Evolutionary conservation across 2,329 filamentous ascomycete species (phyloP), one percentile per base, ranked within the genome.

Genomic region (Colletotrichum tropicale): DNA sequence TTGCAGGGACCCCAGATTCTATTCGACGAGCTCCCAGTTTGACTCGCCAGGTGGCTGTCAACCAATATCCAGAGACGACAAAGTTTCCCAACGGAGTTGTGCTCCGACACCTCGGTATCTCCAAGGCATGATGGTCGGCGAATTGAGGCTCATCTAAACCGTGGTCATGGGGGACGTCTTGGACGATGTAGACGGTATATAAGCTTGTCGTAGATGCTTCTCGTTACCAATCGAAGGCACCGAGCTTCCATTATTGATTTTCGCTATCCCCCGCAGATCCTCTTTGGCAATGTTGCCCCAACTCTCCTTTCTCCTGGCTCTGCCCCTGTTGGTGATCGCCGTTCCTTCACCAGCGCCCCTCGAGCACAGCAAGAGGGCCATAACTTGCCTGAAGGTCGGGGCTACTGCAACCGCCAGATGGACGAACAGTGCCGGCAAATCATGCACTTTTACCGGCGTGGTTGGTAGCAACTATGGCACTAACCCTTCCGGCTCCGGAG

Each of bases 381-480:
- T 87, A 34, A 84, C 82, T 2, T 88, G 87, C 75, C 80, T 88
- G 6, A 81, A 74, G 3, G 80, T 86, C 9, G 85, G 85, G 8
- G 75, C 81, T 10, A 85, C 83, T 2, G 87, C 87, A 6, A 88
- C 85, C 8, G 88, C 87, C 13, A 82, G 77, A 24, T 89, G 88
- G 88, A 88, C 82, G 3, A 87, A 89, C 62, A 80, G 81, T 62
- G 85, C 82, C 0, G 86, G 86, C 0, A 78, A 86, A 76, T 81
- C 80, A 2, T 89, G 88, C 76, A 85, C 82, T 1, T 89, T 85
- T 78, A 84, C 80, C 0, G 87, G 87, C 8, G 79, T 82, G 4
- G 88, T 89, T 2, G 88, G 88, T 3, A 86, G 86, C 73, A 89
- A 89, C 78, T 89, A 85, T 64, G 88, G 88, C n/a, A 79, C 80